phyloP scores from a whole-genome alignment of 192 early-diverging fungal species.

The Geranomyces variabilis region DNA sequence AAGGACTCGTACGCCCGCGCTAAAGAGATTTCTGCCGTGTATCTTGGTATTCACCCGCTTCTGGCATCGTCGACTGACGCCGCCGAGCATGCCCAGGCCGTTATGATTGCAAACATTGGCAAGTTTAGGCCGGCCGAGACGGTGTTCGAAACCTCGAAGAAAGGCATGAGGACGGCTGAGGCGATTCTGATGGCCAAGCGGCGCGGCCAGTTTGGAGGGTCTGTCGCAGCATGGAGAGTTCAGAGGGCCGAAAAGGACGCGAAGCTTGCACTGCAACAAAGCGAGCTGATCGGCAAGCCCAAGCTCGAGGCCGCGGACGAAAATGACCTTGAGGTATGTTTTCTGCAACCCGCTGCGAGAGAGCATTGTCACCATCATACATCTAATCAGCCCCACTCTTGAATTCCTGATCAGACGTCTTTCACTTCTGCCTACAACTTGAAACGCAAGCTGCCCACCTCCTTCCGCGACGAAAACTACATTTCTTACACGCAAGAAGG shows the following conservation, averaged over 20 bases:
- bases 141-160: conserved; percentile 90
- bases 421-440: conserved; percentile 21
- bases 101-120: conserved; percentile 74
- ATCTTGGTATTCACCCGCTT: conserved; percentile 79
- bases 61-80: conserved; percentile 59
- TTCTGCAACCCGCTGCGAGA: no score
- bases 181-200: conserved; percentile 55
- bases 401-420: neutral
- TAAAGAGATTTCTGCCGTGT: conserved; percentile 75
- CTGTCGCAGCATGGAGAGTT: conserved; percentile 61
- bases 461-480: conserved; percentile 82
- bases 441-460: conserved; percentile 36
- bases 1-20: conserved; percentile 84
- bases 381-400: no score
- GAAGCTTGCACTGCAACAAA: conserved; percentile 34
- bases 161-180: conserved; percentile 77
- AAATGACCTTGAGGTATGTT: conserved; percentile 26
- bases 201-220: conserved; percentile 32
- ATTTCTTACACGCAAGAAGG: conserved; percentile 84
- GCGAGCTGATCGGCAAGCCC: conserved; percentile 36
- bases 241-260: conserved; percentile 40
- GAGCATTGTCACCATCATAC: no score
- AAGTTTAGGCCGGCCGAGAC: conserved; percentile 89
- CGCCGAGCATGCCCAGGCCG: conserved; percentile 65
- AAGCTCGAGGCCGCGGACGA: conserved; percentile 23